Base-by-base conservation (phyloP, 768 basidiomycete species). In the Trametopsis cervina region DNA sequence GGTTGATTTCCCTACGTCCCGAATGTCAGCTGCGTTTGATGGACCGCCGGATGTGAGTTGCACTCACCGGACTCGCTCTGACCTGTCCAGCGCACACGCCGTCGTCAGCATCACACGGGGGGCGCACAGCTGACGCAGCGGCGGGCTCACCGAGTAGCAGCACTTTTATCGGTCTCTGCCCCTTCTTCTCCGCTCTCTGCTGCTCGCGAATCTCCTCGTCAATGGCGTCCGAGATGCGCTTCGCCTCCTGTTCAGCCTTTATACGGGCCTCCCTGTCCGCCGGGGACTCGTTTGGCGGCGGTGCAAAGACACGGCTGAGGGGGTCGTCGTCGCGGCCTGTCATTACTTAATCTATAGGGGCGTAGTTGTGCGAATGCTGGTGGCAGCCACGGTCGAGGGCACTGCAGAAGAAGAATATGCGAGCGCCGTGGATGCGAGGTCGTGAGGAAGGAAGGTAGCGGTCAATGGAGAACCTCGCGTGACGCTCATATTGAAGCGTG, bases 231-330 rank as follows among this genome's bases (percentile, higher is more conserved):
- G 79, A 83, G 46, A 81, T 69, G 47, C 64, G 64, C 57, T 76
- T 73, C 3, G 80, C 81, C 51, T 81, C 78, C 0, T 62, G 67
- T 63, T 85, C 85, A 22, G 65, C 63, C 42, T 58, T 64, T 55
- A 73, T 70, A 40, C 82, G 63, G 1, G 63, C 61, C 3, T 60
- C 61, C 44, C 63, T 69, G 47, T 83, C 70, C 3, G 66, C 68
- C 0, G 68, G 56, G 0, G 77, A 70, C 65, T 87, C 85, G 54
- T 77, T 61, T 0, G 69, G 63, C 0, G 84, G 84, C 0, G 84
- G 81, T 0, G 69, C 62, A 18, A 75, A 70, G 58, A 78, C 70
- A 13, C 69, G 61, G 22, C 72, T 70, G 17, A 87, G 68, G 0
- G 85, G 85, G 65, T 86, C 83, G 22, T 70, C 56, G 23, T 50